Conservation (phyloP, 805 yeast genomes). For the Phaffomyces antillensis region DNA sequence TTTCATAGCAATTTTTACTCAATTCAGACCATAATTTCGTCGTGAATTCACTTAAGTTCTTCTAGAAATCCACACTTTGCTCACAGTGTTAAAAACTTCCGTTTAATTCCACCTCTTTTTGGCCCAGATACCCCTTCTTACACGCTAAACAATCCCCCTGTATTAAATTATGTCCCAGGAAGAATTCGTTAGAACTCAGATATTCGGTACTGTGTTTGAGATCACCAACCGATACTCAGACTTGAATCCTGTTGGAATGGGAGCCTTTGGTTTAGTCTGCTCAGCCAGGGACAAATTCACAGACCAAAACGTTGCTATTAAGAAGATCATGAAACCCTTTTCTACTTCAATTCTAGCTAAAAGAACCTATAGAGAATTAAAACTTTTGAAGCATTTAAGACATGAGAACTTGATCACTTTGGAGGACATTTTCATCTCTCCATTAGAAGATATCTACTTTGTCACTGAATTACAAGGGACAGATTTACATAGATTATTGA, state of each 20-base stretch:
- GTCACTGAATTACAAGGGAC: slow-evolving; percentile 97
- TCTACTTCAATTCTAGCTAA: slow-evolving; percentile 91
- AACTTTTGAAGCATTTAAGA: slow-evolving; percentile 82
- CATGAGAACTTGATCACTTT: slow-evolving; percentile 92
- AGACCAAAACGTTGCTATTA: slow-evolving; percentile 90
- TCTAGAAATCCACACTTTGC: too few relatives aligned
- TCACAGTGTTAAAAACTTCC: too few relatives aligned
- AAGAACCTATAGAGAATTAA: slow-evolving; percentile 93
- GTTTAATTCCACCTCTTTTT: too few relatives aligned
- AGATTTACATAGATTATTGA: slow-evolving; percentile 83
- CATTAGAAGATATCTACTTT: slow-evolving; percentile 90
- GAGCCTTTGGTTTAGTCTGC: slow-evolving; percentile 97
- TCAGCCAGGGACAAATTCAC: slow-evolving; percentile 91
- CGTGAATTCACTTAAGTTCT: too few relatives aligned
- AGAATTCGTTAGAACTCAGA: slow-evolving; percentile 57
- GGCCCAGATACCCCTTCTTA: neutral
- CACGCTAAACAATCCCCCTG: too few relatives aligned
- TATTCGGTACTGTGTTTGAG: slow-evolving; percentile 92
- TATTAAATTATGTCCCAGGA: slow-evolving; percentile 18
- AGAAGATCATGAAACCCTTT: slow-evolving; percentile 96
- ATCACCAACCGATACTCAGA: slow-evolving; percentile 86
- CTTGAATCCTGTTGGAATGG: slow-evolving; percentile 98
- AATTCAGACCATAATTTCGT: too few relatives aligned
- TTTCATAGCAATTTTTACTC: too few relatives aligned
- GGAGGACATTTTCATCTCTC: slow-evolving; percentile 90